Base-by-base conservation (phyloP, 1,139 yeast genomes). In the Geotrichum reessii region DNA sequence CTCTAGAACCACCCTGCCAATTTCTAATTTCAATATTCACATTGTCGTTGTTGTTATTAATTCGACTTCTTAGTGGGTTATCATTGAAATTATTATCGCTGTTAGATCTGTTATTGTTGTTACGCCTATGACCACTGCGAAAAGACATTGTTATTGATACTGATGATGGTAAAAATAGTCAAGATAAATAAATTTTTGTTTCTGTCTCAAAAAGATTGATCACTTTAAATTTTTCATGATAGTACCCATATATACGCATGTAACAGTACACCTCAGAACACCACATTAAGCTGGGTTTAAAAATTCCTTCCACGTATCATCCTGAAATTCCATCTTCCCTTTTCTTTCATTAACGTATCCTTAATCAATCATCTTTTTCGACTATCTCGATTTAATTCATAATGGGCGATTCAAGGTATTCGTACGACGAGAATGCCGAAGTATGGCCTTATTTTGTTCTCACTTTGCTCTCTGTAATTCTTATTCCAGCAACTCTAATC, bases 361-460 rank as follows among this genome's bases (percentile, higher is more conserved):
- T 37, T 37, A 14, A 37, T 37, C 44, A 37, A n/a, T n/a, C 17
- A 37, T 9, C 44, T 6, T 25, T 17, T 17, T 37, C 19, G 44
- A 37, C 44, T 7, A n/a, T 7, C 48, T 24, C 25, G 17, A 46
- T n/a, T 46, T 53, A 47, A 22, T 24, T 40, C 8, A 63, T 33
- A 47, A 71, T 73, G 75, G 68, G 72, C 55, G 77, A 76, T 65
- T 73, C 79, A 46, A 71, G 77, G 60, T 77, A 77, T 65, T 72
- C 76, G 61, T 93, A 92, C 73, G 99, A 93, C 75, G 98, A 91
- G 72, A 83, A 85, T 67, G 85, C 93, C 52, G 96, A 90, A 68
- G 91, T 96, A 6, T 93, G 98, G 98, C 99, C 99, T 50, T 91
- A 86, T 71, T 93, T 92, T 69, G 82, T 87, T 59, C 75, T 89